phyloP scores from a whole-genome alignment of 257 asterid genomes.

The Leonotis leonurus region DNA sequence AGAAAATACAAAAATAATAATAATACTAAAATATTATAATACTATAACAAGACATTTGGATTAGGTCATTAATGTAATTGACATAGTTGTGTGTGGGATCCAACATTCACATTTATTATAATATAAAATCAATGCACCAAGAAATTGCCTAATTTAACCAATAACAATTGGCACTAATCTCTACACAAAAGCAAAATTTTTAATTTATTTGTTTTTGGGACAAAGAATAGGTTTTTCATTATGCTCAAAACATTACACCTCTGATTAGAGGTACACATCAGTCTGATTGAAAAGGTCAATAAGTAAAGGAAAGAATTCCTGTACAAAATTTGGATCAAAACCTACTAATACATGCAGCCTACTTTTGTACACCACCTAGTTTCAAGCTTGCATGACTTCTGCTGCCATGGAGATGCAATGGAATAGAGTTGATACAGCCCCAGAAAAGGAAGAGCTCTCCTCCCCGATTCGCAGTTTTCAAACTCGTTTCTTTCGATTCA shows the following conservation, averaged over 20 bases:
- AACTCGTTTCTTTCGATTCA: neutral
- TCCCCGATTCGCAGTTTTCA: neutral
- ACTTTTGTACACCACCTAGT: constrained; percentile 21
- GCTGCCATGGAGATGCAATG: constrained; percentile 4
- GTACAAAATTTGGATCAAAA: constrained; percentile 27
- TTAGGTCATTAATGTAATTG: too few relatives aligned
- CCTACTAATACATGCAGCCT: constrained; percentile 16
- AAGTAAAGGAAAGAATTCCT: constrained; percentile 31
- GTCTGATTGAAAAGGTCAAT: too few relatives aligned
- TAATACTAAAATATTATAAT: too few relatives aligned
- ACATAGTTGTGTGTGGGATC: too few relatives aligned
- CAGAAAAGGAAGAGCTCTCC: neutral
- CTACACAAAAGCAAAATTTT: too few relatives aligned
- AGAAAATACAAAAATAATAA: too few relatives aligned
- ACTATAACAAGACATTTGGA: too few relatives aligned
- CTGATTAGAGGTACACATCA: neutral
- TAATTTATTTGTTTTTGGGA: neutral
- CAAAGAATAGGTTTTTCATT: constrained; percentile 13
- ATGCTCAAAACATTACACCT: neutral
- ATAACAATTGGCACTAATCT: too few relatives aligned
- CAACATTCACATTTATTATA: too few relatives aligned
- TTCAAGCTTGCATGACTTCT: constrained; percentile 14
- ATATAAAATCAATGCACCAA: too few relatives aligned
- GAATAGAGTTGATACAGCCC: neutral
- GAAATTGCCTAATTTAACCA: too few relatives aligned